Conservation (phyloP, 1,284 basidiomycete genomes). For the Trichosporon faecale region DNA sequence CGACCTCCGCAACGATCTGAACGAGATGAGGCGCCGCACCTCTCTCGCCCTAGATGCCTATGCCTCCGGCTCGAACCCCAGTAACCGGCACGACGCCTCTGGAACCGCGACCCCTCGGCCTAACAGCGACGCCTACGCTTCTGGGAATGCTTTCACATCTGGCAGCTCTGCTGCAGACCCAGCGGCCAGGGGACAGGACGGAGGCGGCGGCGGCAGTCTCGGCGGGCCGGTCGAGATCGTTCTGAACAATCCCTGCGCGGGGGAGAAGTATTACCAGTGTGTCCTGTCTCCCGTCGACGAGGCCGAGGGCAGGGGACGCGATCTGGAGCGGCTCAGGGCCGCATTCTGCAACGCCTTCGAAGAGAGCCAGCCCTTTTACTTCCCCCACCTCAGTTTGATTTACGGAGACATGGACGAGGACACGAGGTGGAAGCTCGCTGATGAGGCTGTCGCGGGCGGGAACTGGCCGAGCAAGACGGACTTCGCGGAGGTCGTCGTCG, state of each 20-base stretch:
- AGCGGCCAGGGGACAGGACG: neutral
- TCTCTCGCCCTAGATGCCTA: neutral
- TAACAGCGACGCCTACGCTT: neutral
- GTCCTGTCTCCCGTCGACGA: conserved; percentile 37
- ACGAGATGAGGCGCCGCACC: conserved; percentile 6
- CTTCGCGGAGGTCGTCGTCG: conserved; percentile 20
- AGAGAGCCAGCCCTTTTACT: conserved; percentile 27
- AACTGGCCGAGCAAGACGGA: conserved; percentile 9
- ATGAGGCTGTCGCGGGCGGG: conserved; percentile 11
- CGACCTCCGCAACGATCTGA: neutral
- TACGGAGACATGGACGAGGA: conserved; percentile 34
- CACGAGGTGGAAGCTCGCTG: conserved; percentile 29
- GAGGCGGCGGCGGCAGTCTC: neutral
- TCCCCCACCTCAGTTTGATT: conserved; percentile 41
- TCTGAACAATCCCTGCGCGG: conserved; percentile 18
- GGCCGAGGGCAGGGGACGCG: neutral
- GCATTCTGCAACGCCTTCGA: neutral
- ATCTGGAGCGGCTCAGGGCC: conserved; percentile 27
- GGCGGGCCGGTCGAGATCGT: neutral
- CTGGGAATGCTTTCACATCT: too few relatives aligned
- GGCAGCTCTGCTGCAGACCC: neutral
- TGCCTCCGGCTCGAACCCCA: neutral
- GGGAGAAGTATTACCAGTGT: conserved; percentile 40
- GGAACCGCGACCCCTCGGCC: neutral
- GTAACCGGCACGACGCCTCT: neutral